Percentiles rank a stretch among this genome's conserved stretches.
These are phyloP conservation scores for Desmodesmus armatus DNA, from an alignment of 139 green algal species.

Conservation along the genomic window DNA sequence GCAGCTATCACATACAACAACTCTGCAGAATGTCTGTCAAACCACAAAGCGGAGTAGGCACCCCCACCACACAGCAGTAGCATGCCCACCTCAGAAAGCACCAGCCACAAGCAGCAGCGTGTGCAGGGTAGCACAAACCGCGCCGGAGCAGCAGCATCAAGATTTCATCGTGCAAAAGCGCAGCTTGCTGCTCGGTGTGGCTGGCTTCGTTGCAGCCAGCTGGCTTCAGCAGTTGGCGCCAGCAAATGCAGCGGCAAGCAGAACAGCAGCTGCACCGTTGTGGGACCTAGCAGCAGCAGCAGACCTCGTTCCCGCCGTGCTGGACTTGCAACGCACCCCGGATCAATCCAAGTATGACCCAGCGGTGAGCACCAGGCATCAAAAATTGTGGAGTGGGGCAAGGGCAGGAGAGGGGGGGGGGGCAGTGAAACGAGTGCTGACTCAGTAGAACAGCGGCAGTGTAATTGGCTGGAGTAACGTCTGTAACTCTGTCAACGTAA, in stretches of 20 bases:
- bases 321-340: slow-evolving; percentile 68
- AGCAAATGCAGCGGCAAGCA: neutral
- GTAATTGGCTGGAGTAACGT: neutral
- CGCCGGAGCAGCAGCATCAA: too few relatives aligned
- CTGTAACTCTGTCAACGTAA: neutral
- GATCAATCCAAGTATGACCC: slow-evolving; percentile 81
- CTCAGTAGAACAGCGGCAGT: neutral
- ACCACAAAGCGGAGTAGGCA: too few relatives aligned
- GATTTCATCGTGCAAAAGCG: too few relatives aligned
- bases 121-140: too few relatives aligned
- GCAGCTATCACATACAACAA: too few relatives aligned
- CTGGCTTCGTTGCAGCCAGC: neutral
- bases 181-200: neutral
- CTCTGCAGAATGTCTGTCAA: too few relatives aligned
- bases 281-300: neutral
- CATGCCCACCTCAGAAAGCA: too few relatives aligned
- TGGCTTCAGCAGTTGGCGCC: neutral
- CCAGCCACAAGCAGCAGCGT: too few relatives aligned
- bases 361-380: slow-evolving; percentile 36
- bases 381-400: neutral
- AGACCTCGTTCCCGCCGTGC: slow-evolving; percentile 40
- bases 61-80: too few relatives aligned
- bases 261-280: neutral
- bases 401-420: neutral
- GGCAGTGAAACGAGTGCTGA: neutral